phyloP scores from a whole-genome alignment of 208 protist species.

The Phytomonas sp. region DNA sequence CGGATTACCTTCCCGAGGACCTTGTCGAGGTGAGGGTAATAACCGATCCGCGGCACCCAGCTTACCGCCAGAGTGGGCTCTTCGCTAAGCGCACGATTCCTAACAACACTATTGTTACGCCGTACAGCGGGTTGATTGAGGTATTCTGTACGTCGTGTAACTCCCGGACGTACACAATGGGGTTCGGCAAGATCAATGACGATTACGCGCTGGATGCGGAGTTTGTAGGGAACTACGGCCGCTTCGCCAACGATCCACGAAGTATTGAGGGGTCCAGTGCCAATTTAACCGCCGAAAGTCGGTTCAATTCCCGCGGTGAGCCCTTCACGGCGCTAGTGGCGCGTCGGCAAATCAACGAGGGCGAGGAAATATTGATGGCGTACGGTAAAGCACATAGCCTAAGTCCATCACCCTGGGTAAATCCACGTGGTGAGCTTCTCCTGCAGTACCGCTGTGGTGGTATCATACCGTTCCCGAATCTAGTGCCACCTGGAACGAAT shows the following conservation, averaged over 20 bases:
- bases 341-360: slow-evolving; percentile 52
- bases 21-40: slow-evolving; percentile 77
- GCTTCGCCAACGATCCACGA: slow-evolving; percentile 86
- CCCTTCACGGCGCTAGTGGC: slow-evolving; percentile 79
- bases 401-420: slow-evolving; percentile 52
- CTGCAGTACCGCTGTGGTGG: slow-evolving; percentile 44
- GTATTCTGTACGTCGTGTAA: slow-evolving; percentile 72
- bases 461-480: slow-evolving; percentile 54
- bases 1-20: slow-evolving; percentile 60
- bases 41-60: slow-evolving; percentile 66
- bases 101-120: slow-evolving; percentile 60
- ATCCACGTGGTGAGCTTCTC: slow-evolving; percentile 47
- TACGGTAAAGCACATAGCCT: slow-evolving; percentile 83
- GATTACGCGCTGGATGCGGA: slow-evolving; percentile 85
- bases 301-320: slow-evolving; percentile 71
- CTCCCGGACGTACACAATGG: slow-evolving; percentile 87
- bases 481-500: not conserved
- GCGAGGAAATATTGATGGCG: slow-evolving; percentile 86
- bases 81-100: slow-evolving; percentile 66
- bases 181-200: slow-evolving; percentile 66
- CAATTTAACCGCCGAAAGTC: slow-evolving; percentile 75
- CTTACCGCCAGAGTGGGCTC: slow-evolving; percentile 80
- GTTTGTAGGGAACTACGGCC: slow-evolving; percentile 83
- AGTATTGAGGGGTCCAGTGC: slow-evolving; percentile 50
- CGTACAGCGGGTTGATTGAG: slow-evolving; percentile 80